phyloP scores from a whole-genome alignment of 495 filamentous ascomycete genomes.

The Melanomma pulvis-pyrius region DNA sequence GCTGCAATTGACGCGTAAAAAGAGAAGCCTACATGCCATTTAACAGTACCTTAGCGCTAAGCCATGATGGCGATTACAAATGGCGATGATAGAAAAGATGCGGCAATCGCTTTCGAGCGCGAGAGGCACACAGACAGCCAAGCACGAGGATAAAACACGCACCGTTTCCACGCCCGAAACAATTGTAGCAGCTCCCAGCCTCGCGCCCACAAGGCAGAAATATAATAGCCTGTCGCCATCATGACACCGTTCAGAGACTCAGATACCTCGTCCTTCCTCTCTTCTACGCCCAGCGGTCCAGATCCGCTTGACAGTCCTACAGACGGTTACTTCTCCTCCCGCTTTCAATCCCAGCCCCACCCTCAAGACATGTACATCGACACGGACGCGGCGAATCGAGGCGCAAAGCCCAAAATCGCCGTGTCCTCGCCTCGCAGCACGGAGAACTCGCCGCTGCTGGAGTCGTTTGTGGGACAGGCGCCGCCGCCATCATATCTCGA shows the following conservation, averaged over 20 bases:
- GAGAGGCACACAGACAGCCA: background rate
- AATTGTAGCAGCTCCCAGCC: slow-evolving; percentile 5
- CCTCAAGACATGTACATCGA: slow-evolving; percentile 25
- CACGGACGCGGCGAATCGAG: slow-evolving; percentile 16
- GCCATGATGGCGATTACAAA: too few species aligned
- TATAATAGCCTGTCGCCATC: background rate
- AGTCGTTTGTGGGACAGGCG: slow-evolving; percentile 20
- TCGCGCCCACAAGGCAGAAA: background rate
- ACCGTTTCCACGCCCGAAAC: slow-evolving; percentile 19
- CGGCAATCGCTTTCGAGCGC: background rate
- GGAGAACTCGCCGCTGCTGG: background rate
- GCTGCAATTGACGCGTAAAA: too few species aligned
- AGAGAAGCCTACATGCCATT: too few species aligned
- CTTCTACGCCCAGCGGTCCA: too few species aligned
- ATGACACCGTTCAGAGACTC: background rate
- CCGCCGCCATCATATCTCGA: slow-evolving; percentile 26
- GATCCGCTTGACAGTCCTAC: background rate
- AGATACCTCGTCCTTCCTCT: background rate
- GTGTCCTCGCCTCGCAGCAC: background rate
- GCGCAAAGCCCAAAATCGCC: background rate
- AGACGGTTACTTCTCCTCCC: background rate
- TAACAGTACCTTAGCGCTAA: too few species aligned
- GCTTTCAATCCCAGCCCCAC: background rate
- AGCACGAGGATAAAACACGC: slow-evolving; percentile 4
- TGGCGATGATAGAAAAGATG: too few species aligned